phyloP scores from a whole-genome alignment of 768 basidiomycete genomes.

The Mycena kentingensis region DNA sequence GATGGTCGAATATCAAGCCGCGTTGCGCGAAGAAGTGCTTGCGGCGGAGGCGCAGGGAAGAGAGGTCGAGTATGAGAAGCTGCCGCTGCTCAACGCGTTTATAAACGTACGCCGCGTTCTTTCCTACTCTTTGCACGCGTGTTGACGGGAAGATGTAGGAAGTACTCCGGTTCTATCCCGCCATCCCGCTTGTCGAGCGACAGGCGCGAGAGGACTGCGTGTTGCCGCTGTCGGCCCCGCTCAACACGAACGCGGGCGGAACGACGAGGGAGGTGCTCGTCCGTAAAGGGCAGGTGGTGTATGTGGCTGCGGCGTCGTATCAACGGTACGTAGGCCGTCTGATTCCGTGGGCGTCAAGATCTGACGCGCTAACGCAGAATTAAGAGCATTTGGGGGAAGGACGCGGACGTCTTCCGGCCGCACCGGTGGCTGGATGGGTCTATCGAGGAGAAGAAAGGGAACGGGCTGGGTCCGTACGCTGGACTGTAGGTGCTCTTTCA shows the following conservation, averaged over 20 bases:
- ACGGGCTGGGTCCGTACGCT: background rate
- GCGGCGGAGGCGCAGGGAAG: background rate
- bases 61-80: background rate
- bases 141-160: background rate
- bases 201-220: background rate
- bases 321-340: background rate
- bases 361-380: background rate
- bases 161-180: background rate
- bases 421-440: background rate
- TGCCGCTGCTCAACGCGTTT: background rate
- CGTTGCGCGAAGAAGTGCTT: background rate
- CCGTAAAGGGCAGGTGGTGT: background rate
- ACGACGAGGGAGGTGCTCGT: background rate
- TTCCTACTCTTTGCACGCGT: background rate
- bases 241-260: background rate
- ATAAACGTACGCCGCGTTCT: background rate
- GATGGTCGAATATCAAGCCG: background rate
- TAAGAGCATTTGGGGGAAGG: background rate
- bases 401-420: background rate
- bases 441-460: background rate
- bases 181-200: background rate
- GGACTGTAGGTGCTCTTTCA: background rate
- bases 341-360: background rate
- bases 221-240: background rate
- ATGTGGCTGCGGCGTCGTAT: background rate